phyloP scores from a whole-genome alignment of 2,329 filamentous ascomycete species.

The Metarhizium robertsii region DNA sequence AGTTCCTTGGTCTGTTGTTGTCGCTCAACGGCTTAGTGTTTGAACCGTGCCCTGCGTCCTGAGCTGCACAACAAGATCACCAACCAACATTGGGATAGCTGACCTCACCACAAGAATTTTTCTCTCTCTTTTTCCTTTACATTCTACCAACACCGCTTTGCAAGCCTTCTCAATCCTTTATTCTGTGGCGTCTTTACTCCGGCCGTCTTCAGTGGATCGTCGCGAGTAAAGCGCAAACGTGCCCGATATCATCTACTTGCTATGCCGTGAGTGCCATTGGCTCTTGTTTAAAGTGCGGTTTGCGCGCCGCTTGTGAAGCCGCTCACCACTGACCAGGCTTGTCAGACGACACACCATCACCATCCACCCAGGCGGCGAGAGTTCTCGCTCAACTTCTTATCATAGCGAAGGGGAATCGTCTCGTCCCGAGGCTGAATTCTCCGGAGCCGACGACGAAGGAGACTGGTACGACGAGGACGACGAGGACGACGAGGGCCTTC shows the following conservation, averaged over 20 bases:
- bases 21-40: slow-evolving; percentile 2
- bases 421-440: slow-evolving; percentile 19
- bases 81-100: background rate
- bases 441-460: slow-evolving; percentile 27
- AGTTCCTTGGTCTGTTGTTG: background rate
- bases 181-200: slow-evolving; percentile 29
- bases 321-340: slow-evolving; percentile 17
- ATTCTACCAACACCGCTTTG: background rate
- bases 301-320: slow-evolving; percentile 6
- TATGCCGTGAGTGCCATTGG: slow-evolving; percentile 33
- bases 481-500: slow-evolving; percentile 36
- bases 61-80: background rate
- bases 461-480: slow-evolving; percentile 29
- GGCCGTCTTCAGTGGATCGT: slow-evolving; percentile 35
- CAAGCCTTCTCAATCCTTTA: background rate
- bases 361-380: slow-evolving; percentile 18
- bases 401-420: slow-evolving; percentile 30
- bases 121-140: background rate
- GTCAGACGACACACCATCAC: slow-evolving; percentile 17
- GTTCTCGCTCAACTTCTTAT: slow-evolving; percentile 24
- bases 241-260: slow-evolving; percentile 22
- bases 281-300: background rate
- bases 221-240: slow-evolving; percentile 32
- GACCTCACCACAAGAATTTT: background rate
- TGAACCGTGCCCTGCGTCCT: background rate